Conservation (phyloP, 176 grass and related monocot genomes). For the Lolium perenne region DNA sequence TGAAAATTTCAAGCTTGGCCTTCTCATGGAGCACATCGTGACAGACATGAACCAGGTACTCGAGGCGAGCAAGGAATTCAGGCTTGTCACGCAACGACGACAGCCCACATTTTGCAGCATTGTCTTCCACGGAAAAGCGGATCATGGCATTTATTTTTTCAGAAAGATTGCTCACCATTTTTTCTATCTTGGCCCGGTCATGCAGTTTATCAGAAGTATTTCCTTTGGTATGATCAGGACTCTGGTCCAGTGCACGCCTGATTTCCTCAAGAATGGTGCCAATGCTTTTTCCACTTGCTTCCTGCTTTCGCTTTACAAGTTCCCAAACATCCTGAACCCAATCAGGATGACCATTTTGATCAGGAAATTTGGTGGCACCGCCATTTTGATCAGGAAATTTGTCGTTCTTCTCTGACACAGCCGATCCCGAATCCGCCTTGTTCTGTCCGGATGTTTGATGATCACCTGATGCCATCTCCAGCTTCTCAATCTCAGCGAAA, state of each 20-base stretch:
- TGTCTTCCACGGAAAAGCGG: constrained; percentile 3
- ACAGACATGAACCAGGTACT: constrained; percentile 56
- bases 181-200: constrained; percentile 24
- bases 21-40: constrained; percentile 54
- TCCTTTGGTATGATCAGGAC: neutral
- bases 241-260: constrained; percentile 43
- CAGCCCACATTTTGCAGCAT: constrained; percentile 21
- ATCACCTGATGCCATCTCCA: constrained; percentile 41
- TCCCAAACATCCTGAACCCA: constrained; percentile 62
- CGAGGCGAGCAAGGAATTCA: constrained; percentile 47
- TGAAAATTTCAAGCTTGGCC: constrained; percentile 48
- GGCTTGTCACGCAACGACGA: neutral
- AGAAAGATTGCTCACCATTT: constrained; percentile 19
- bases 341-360: constrained; percentile 42
- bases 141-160: constrained; percentile 35
- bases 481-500: constrained; percentile 64
- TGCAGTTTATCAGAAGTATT: constrained; percentile 12
- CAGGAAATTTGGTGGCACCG: constrained; percentile 9
- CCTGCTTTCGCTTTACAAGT: constrained; percentile 65
- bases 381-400: constrained; percentile 4
- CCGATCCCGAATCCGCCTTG: neutral
- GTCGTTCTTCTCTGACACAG: constrained; percentile 3
- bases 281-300: constrained; percentile 57
- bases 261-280: constrained; percentile 61
- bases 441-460: neutral